phyloP scores from a whole-genome alignment of 2,329 filamentous ascomycete species.

The Epichloe gansuensis region DNA sequence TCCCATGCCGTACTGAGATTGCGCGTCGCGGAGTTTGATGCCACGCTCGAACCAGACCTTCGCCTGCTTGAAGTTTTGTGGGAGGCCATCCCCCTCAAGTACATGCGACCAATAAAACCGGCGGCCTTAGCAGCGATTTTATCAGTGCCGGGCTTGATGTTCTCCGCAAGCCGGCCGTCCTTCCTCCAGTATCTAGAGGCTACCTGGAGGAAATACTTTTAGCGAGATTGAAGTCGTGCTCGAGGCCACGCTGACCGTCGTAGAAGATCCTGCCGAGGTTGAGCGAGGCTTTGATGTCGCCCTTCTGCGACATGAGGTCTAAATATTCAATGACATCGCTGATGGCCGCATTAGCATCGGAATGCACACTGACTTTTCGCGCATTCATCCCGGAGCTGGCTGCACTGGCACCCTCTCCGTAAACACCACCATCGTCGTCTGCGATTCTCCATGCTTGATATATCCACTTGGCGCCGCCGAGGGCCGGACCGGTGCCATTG shows the following conservation, averaged over 20 bases:
- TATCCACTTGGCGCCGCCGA: conserved; percentile 64
- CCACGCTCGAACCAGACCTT: conserved; percentile 76
- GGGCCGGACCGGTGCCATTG: conserved; percentile 79
- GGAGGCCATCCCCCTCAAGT: conserved; percentile 76
- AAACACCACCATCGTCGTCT: conserved; percentile 84
- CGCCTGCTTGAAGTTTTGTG: conserved; percentile 66
- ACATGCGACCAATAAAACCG: conserved; percentile 81
- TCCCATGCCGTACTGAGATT: conserved; percentile 76
- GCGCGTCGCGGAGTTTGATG: conserved; percentile 59
- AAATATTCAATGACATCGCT: conserved; percentile 93
- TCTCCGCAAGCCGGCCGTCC: conserved; percentile 62
- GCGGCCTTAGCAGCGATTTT: conserved; percentile 74
- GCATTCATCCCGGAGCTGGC: conserved; percentile 79
- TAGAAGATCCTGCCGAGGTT: conserved; percentile 80
- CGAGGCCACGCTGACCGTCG: conserved; percentile 67
- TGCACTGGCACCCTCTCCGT: conserved; percentile 87
- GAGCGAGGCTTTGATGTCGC: conserved; percentile 77
- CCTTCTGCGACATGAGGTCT: conserved; percentile 80
- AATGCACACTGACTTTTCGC: conserved; percentile 57
- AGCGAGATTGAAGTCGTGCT: conserved; percentile 60
- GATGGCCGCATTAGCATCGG: conserved; percentile 73
- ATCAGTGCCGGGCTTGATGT: conserved; percentile 57
- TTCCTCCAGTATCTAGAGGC: conserved; percentile 71
- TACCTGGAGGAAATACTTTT: conserved; percentile 73
- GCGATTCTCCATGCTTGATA: conserved; percentile 74